Evolutionary conservation across 176 grass and related monocot species (phyloP).

Genomic region (barley (Hordeum vulgare)): MorexV3_pseudomolecules_assembly NC_058523.1:512974755-512975254

Average conservation of each 20-base stretch:
- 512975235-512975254: not conserved
- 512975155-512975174: not conserved
- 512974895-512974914: not conserved
- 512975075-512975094: not conserved
- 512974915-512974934: not conserved
- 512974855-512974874: not conserved
- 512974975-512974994: not conserved
- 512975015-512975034: not conserved
- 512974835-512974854: not conserved
- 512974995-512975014: not conserved
- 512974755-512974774: not conserved
- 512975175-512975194: too few relatives aligned
- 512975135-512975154: not conserved
- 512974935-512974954: constrained; percentile 1
- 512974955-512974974: not conserved
- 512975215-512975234: not conserved
- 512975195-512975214: not conserved
- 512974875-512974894: not conserved
- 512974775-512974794: not conserved
- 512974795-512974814: not conserved
- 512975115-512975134: not conserved
- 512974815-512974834: not conserved
- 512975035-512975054: not conserved
- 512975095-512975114: not conserved
- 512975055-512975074: not conserved